Evolutionary conservation across 2,329 filamentous ascomycete genomes (phyloP).

Genomic region (Colletotrichum eleusines): DNA sequence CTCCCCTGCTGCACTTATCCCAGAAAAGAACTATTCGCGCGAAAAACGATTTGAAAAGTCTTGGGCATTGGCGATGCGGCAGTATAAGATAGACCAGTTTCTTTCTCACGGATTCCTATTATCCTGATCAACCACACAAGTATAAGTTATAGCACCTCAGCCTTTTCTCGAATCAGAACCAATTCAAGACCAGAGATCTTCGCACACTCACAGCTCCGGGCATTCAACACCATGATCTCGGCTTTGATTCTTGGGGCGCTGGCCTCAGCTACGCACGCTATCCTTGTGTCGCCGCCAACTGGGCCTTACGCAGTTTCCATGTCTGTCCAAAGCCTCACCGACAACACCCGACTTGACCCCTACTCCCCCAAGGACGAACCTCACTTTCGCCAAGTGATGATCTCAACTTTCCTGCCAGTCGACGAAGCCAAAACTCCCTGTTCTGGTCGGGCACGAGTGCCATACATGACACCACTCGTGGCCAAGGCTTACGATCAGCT

Average conservation of each 20-base stretch:
- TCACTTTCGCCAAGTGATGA: constrained; percentile 46
- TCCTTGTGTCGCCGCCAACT: constrained; percentile 47
- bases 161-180: too few relatives aligned
- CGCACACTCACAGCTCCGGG: neutral
- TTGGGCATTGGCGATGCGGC: neutral
- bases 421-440: constrained; percentile 44
- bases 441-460: constrained; percentile 23
- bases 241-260: constrained; percentile 40
- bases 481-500: constrained; percentile 48
- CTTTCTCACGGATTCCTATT: neutral
- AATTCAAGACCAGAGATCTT: neutral
- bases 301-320: constrained; percentile 49
- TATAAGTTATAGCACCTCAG: too few relatives aligned
- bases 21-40: constrained; percentile 15
- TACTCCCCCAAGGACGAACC: constrained; percentile 45
- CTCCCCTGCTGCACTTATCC: neutral
- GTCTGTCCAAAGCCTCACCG: constrained; percentile 47
- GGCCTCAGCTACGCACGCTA: constrained; percentile 41
- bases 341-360: constrained; percentile 49
- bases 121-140: neutral
- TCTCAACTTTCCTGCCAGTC: constrained; percentile 51
- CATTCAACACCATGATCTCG: constrained; percentile 41
- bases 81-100: constrained; percentile 11
- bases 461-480: constrained; percentile 52
- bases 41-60: neutral